Conservation (phyloP, 2,329 filamentous ascomycete species). For the Rugonectria rugulosa region DNA sequence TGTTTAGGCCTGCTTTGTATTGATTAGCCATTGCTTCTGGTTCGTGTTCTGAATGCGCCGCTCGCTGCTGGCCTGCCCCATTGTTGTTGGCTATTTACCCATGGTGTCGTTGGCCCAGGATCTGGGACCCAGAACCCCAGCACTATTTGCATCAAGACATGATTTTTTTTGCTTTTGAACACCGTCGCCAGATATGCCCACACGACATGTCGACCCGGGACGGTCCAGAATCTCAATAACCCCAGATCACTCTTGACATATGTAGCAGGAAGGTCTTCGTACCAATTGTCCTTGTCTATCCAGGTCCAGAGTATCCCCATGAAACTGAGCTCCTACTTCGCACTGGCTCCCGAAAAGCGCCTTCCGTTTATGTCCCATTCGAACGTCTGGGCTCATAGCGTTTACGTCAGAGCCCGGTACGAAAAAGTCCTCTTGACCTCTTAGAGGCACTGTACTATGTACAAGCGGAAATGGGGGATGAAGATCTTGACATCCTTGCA, state of each 20-base stretch:
- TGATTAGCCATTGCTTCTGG: slow-evolving; percentile 16
- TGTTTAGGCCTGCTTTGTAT: slow-evolving; percentile 12
- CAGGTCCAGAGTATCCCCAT: no score
- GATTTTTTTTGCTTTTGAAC: slow-evolving; percentile 28
- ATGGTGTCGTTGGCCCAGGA: no score
- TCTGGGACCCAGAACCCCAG: slow-evolving; percentile 13
- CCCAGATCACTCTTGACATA: slow-evolving; percentile 28
- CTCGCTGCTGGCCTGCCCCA: no score
- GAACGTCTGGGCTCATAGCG: slow-evolving; percentile 9
- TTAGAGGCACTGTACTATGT: no score
- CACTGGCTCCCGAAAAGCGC: slow-evolving; percentile 8
- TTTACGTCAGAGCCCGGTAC: slow-evolving; percentile 17
- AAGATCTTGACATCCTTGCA: slow-evolving; percentile 16
- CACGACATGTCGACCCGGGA: slow-evolving; percentile 31
- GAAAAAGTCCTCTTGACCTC: slow-evolving; percentile 14
- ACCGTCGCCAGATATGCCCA: slow-evolving; percentile 34
- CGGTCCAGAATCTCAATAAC: slow-evolving; percentile 32
- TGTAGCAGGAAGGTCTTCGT: no score
- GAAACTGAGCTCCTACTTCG: not conserved
- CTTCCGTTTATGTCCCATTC: slow-evolving; percentile 9
- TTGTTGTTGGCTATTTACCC: no score
- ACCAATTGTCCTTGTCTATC: no score
- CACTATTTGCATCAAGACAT: no score
- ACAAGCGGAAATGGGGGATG: slow-evolving; percentile 16
- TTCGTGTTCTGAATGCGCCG: slow-evolving; percentile 8